Conservation (phyloP, 495 filamentous ascomycete genomes). For the Immersiella caudata region DNA sequence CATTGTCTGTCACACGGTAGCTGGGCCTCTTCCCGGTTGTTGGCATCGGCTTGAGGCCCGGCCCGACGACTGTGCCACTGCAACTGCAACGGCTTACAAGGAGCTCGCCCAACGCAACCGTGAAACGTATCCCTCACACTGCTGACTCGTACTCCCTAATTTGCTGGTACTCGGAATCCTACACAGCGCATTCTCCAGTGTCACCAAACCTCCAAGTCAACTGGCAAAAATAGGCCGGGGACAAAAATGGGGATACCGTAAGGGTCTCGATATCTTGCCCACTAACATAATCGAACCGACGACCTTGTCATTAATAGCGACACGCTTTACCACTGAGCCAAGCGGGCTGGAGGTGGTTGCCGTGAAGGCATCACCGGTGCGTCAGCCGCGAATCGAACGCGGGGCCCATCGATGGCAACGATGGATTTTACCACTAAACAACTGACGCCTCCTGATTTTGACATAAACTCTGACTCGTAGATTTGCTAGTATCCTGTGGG, state of each 20-base stretch:
- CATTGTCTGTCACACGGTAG: no score
- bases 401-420: slow-evolving; percentile 48
- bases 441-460: not conserved
- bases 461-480: not conserved
- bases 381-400: slow-evolving; percentile 52
- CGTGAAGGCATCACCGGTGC: slow-evolving; percentile 3
- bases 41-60: no score
- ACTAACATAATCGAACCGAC: slow-evolving; percentile 13
- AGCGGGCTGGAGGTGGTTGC: slow-evolving; percentile 3
- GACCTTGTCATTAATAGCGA: slow-evolving; percentile 17
- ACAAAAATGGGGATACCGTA: no score
- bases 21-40: no score
- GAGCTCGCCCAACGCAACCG: no score
- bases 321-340: slow-evolving; percentile 17
- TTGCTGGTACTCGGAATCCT: no score
- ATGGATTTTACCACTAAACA: slow-evolving; percentile 17
- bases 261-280: not conserved
- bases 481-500: not conserved
- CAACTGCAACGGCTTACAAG: no score
- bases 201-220: no score
- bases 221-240: not conserved
- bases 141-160: no score
- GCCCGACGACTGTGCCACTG: no score
- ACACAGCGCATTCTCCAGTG: no score
- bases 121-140: no score